These are phyloP conservation scores for Epichloe elymi DNA, from an alignment of 2,329 filamentous ascomycete genomes.

Conservation along the genomic window DNA sequence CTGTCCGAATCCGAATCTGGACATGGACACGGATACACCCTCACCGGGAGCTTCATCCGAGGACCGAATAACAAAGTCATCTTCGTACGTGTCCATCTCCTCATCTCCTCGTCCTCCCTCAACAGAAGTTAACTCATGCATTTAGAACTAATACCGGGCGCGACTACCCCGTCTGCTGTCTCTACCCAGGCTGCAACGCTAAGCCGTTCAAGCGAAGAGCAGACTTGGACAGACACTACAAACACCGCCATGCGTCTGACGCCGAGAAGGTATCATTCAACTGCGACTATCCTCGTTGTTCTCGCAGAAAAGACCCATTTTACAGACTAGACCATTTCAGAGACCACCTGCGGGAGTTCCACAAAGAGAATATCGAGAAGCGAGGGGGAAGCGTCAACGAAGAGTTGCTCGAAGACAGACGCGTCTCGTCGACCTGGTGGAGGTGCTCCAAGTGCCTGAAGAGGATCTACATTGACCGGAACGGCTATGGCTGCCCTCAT, in stretches of 20 bases:
- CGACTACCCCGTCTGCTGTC: slow-evolving; percentile 26
- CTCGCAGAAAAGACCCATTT: slow-evolving; percentile 32
- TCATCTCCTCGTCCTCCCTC: background rate
- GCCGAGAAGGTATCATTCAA: slow-evolving; percentile 28
- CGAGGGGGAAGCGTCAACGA: slow-evolving; percentile 24
- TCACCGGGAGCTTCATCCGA: slow-evolving; percentile 7
- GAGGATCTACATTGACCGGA: slow-evolving; percentile 26
- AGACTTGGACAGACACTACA: slow-evolving; percentile 40
- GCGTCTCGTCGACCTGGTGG: slow-evolving; percentile 34
- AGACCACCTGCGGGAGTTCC: slow-evolving; percentile 42
- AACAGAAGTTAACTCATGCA: background rate
- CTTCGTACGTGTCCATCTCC: background rate
- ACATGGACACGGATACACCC: slow-evolving; percentile 7
- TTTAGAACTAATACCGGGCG: slow-evolving; percentile 10
- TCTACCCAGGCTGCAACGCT: slow-evolving; percentile 26
- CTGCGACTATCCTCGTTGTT: slow-evolving; percentile 40
- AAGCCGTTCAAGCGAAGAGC: slow-evolving; percentile 38
- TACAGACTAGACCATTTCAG: slow-evolving; percentile 42
- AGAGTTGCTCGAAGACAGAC: slow-evolving; percentile 27
- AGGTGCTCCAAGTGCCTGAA: slow-evolving; percentile 39
- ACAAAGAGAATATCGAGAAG: slow-evolving; percentile 41
- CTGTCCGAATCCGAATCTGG: slow-evolving; percentile 10
- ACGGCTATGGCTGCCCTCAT: slow-evolving; percentile 31
- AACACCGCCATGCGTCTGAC: slow-evolving; percentile 32
- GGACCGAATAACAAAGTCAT: slow-evolving; percentile 6